Percentiles rank a stretch among this genome's conserved stretches.
phyloP scores from a whole-genome alignment of 306 rosid species.

The Sophora flavescens region DNA sequence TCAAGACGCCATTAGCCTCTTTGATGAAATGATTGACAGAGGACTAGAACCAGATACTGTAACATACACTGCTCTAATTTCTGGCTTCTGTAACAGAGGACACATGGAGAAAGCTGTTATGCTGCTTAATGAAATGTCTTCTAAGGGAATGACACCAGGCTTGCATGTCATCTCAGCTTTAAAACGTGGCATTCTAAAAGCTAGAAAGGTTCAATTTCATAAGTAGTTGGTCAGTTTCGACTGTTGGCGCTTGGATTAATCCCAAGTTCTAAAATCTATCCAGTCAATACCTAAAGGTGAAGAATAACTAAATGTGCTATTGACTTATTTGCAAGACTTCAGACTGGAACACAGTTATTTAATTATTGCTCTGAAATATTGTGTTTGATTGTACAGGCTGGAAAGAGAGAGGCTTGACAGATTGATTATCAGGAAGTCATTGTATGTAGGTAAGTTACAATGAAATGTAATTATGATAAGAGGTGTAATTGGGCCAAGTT shows the following conservation, averaged over 20 bases:
- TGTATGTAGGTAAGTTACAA: constrained; percentile 38
- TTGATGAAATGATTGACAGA: constrained; percentile 61
- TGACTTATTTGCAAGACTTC: constrained; percentile 13
- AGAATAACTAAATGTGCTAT: constrained; percentile 4
- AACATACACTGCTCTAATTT: constrained; percentile 71
- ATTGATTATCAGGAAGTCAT: constrained; percentile 23
- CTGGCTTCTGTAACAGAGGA: constrained; percentile 57
- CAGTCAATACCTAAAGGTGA: constrained; percentile 35
- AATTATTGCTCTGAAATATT: constrained; percentile 26
- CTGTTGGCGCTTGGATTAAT: constrained; percentile 24
- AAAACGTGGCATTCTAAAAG: constrained; percentile 61
- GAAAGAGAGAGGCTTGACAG: constrained; percentile 33
- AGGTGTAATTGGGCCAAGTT: background rate
- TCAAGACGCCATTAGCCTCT: constrained; percentile 63
- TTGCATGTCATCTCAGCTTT: constrained; percentile 45
- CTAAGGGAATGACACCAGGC: constrained; percentile 60
- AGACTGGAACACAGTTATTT: constrained; percentile 40
- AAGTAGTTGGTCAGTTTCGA: constrained; percentile 37
- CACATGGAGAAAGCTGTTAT: constrained; percentile 51
- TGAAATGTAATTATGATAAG: constrained; percentile 7
- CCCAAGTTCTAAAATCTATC: constrained; percentile 31
- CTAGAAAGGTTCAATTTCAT: constrained; percentile 57
- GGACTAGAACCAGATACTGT: constrained; percentile 79
- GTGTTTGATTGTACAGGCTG: constrained; percentile 36
- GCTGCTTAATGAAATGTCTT: constrained; percentile 64